Percentiles rank a stretch among this genome's conserved stretches.
Evolutionary conservation across 768 basidiomycete species (phyloP).

Genomic region (Serendipita vermifera): DNA sequence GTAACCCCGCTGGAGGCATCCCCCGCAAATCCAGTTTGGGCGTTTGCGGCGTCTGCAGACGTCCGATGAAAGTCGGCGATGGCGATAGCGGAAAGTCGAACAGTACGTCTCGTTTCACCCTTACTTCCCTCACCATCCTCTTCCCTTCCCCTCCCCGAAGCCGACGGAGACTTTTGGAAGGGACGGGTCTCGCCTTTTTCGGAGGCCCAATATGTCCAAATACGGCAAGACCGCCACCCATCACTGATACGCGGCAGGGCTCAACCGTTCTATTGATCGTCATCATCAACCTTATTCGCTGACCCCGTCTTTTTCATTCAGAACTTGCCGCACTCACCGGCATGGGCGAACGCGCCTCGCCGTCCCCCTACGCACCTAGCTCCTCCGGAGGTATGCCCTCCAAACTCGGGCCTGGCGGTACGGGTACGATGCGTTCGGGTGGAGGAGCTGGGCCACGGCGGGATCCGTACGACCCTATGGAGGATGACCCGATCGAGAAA

Average conservation of each 20-base stretch:
- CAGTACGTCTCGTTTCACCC: conserved; percentile 43
- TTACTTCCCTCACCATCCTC: conserved; percentile 10
- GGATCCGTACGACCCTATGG: conserved; percentile 50
- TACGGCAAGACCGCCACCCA: not conserved
- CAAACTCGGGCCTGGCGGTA: no score
- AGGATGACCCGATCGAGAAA: conserved; percentile 74
- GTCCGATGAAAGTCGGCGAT: conserved; percentile 92
- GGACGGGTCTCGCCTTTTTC: not conserved
- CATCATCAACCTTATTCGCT: conserved; percentile 12
- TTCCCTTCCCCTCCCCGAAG: not conserved
- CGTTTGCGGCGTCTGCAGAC: conserved; percentile 91
- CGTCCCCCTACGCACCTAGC: conserved; percentile 50
- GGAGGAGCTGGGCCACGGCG: conserved; percentile 19
- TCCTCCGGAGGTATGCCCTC: no score
- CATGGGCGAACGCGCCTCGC: conserved; percentile 50
- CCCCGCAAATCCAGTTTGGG: conserved; percentile 71
- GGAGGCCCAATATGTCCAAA: not conserved
- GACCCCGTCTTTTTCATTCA: conserved; percentile 27
- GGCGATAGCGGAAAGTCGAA: conserved; percentile 76
- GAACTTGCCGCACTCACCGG: conserved; percentile 92
- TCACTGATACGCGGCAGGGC: not conserved
- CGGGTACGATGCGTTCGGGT: conserved; percentile 2
- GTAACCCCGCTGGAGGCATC: conserved; percentile 33
- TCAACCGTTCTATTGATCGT: not conserved
- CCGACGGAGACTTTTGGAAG: not conserved